Percentiles rank a stretch among this genome's conserved stretches.
Evolutionary conservation across 2,329 filamentous ascomycete genomes (phyloP).

Genomic region (Fusarium beomiforme): DNA sequence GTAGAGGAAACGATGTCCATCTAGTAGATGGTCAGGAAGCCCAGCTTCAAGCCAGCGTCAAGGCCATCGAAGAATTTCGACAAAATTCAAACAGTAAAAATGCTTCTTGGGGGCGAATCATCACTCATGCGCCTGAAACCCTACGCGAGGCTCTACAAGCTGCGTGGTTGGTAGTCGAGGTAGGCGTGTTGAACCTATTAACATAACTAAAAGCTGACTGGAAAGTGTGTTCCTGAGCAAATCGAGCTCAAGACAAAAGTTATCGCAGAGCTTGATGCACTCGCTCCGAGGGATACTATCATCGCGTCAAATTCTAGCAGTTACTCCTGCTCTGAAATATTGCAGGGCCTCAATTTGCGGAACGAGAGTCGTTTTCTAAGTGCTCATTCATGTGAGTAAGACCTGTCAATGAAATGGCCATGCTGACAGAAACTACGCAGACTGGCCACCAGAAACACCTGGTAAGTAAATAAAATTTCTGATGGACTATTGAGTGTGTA

Average conservation of each 20-base stretch:
- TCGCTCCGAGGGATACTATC: constrained; percentile 49
- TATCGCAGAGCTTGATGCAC: constrained; percentile 51
- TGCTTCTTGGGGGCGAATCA: constrained; percentile 33
- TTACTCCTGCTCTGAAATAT: constrained; percentile 55
- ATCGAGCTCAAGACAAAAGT: constrained; percentile 53
- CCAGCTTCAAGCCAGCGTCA: constrained; percentile 42
- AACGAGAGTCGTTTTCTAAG: constrained; percentile 52
- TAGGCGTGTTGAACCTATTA: background rate
- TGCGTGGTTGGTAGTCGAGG: constrained; percentile 45
- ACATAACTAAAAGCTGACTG: background rate
- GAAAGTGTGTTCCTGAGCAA: constrained; percentile 56
- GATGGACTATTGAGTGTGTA: accelerated
- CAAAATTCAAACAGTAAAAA: background rate
- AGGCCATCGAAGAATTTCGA: constrained; percentile 42
- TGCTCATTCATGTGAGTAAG: constrained; percentile 53
- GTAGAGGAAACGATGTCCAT: constrained; percentile 43
- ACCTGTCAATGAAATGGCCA: accelerated
- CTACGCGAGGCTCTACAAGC: constrained; percentile 32
- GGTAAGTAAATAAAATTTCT: constrained; percentile 5
- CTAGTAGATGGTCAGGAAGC: constrained; percentile 41
- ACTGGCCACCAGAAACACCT: constrained; percentile 48
- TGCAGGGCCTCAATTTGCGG: constrained; percentile 48
- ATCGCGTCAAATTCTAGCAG: constrained; percentile 60
- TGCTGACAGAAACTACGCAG: constrained; percentile 4
- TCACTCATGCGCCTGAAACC: constrained; percentile 30